Evolutionary conservation across 345 rosid genomes (phyloP).

Genomic region (Aethionema arabicum): DNA sequence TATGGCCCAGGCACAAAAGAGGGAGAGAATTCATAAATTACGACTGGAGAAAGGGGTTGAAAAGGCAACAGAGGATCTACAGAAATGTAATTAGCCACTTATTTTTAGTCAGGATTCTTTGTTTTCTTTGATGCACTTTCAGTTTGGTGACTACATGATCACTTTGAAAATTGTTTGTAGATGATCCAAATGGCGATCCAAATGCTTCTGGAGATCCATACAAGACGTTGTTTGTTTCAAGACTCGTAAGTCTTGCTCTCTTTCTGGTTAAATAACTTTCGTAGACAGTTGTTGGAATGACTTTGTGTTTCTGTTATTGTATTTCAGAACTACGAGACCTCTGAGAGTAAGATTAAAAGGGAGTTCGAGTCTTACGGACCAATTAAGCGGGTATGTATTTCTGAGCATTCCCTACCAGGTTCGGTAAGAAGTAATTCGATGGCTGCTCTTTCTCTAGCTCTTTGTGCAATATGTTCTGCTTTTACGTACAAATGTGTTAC

Average conservation of each 20-base stretch:
- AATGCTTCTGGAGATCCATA: constrained; percentile 94
- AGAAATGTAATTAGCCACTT: constrained; percentile 52
- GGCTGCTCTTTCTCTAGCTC: constrained; percentile 27
- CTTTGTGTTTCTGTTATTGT: constrained; percentile 19
- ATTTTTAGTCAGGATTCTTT: constrained; percentile 11
- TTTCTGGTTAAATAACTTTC: constrained; percentile 14
- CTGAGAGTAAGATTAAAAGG: constrained; percentile 98
- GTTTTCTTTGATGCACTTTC: constrained; percentile 9
- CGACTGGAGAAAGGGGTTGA: constrained; percentile 84
- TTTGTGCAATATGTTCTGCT: constrained; percentile 24
- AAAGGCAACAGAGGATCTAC: constrained; percentile 78
- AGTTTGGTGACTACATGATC: constrained; percentile 5
- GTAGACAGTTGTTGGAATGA: constrained; percentile 14
- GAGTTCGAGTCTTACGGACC: constrained; percentile 99
- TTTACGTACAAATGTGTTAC: constrained; percentile 12
- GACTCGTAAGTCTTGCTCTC: constrained; percentile 61
- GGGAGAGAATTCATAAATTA: constrained; percentile 72
- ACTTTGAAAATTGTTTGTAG: constrained; percentile 40
- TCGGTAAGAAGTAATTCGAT: constrained; percentile 76
- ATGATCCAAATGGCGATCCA: constrained; percentile 80
- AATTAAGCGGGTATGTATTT: constrained; percentile 96
- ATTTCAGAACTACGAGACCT: constrained; percentile 92
- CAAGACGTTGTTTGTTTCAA: constrained; percentile 93
- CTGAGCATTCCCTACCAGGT: constrained; percentile 53
- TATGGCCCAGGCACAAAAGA: constrained; percentile 55